These are phyloP conservation scores for Corylus heterophylla DNA, from an alignment of 306 rosid species.

Conservation along the genomic window DNA sequence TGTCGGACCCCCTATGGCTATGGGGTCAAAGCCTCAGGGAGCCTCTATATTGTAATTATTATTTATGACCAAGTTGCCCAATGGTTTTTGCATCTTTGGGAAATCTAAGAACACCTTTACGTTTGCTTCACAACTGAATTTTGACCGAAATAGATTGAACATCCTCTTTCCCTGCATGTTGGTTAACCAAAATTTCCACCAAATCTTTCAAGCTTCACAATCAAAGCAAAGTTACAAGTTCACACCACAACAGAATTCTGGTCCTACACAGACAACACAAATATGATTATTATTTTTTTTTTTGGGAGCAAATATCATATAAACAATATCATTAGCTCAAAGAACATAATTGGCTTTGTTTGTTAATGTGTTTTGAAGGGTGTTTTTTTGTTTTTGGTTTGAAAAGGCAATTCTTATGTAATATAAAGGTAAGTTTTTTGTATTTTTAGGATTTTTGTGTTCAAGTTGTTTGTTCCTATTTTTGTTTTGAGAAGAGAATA, in stretches of 20 bases:
- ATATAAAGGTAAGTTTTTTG: no score
- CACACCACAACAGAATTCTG: neutral
- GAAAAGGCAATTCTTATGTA: no score
- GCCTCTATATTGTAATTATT: neutral
- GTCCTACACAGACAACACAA: neutral
- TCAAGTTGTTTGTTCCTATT: no score
- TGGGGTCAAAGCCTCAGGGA: neutral
- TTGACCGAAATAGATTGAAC: constrained; percentile 6
- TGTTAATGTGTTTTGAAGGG: no score
- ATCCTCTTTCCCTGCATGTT: neutral
- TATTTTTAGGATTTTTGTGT: no score
- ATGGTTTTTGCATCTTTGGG: neutral
- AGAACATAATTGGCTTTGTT: no score
- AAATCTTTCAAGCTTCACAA: neutral
- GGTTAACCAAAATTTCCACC: neutral
- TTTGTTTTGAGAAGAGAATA: no score
- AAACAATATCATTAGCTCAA: no score
- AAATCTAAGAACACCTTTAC: neutral
- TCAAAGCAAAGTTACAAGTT: neutral
- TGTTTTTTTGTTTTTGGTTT: no score
- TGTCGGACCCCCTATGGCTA: no score
- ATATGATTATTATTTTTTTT: neutral
- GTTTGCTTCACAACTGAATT: constrained; percentile 1
- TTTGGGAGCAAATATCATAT: no score
- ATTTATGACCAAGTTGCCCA: no score